Percentiles rank a stretch among this genome's conserved stretches.
Evolutionary conservation across 2,329 filamentous ascomycete genomes (phyloP).

Genomic region (Madurella fahalii): DNA sequence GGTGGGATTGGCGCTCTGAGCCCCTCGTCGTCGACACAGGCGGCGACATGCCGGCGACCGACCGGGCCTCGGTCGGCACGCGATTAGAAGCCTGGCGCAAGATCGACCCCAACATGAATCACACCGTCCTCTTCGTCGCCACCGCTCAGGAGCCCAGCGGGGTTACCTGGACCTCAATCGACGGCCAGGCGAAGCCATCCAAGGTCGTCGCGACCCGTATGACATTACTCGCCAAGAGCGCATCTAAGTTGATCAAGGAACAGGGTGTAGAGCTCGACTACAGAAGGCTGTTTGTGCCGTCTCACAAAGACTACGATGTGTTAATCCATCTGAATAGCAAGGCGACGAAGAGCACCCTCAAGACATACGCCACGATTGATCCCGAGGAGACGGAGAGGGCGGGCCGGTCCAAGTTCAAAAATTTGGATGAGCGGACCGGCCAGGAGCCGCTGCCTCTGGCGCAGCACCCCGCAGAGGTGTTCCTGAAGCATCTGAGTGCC

Average conservation of each 20-base stretch:
- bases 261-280: conserved; percentile 47
- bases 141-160: conserved; percentile 75
- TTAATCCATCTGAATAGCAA: conserved; percentile 66
- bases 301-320: conserved; percentile 77
- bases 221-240: conserved; percentile 75
- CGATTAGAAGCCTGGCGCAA: conserved; percentile 81
- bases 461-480: conserved; percentile 57
- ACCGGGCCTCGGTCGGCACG: conserved; percentile 60
- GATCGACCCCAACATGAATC: conserved; percentile 84
- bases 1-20: conserved; percentile 88
- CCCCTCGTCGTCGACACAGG: conserved; percentile 77
- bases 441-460: conserved; percentile 45
- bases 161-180: conserved; percentile 71
- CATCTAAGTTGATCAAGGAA: conserved; percentile 57
- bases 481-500: conserved; percentile 63
- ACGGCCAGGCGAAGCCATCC: conserved; percentile 51
- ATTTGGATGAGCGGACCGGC: conserved; percentile 61
- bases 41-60: conserved; percentile 57
- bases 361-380: conserved; percentile 34
- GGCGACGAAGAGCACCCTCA: conserved; percentile 40
- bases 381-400: conserved; percentile 26
- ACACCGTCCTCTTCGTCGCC: conserved; percentile 73
- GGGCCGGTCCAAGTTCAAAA: conserved; percentile 65
- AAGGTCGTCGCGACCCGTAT: conserved; percentile 82
- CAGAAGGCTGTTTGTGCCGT: conserved; percentile 65